These are phyloP conservation scores for Calamus simplicifolius DNA, from an alignment of 176 grass and related monocot genomes.

Conservation along the genomic window DNA sequence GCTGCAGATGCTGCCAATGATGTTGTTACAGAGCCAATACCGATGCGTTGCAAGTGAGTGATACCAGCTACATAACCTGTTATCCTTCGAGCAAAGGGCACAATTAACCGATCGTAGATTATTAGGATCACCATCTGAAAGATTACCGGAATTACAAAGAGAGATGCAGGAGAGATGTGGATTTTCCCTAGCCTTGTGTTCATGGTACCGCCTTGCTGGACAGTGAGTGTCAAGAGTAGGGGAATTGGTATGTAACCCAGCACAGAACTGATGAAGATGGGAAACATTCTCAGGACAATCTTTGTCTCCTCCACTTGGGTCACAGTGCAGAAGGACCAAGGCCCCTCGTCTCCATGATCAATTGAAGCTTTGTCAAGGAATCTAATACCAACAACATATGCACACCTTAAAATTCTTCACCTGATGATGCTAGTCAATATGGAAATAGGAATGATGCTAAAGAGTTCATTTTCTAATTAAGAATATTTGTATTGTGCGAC, in stretches of 20 bases:
- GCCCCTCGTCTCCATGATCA: slow-evolving; percentile 14
- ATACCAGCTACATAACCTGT: slow-evolving; percentile 21
- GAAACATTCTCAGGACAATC: slow-evolving; percentile 30
- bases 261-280: slow-evolving; percentile 42
- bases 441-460: too few species aligned
- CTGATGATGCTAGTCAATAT: too few species aligned
- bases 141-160: slow-evolving; percentile 51
- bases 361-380: slow-evolving; percentile 70
- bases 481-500: too few species aligned
- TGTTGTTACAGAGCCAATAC: slow-evolving; percentile 35
- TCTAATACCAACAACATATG: slow-evolving; percentile 9
- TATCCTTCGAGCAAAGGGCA: slow-evolving; percentile 17
- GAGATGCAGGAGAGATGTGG: slow-evolving; percentile 43
- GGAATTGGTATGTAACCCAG: slow-evolving; percentile 38
- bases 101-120: slow-evolving; percentile 26
- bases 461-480: too few species aligned
- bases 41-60: slow-evolving; percentile 36
- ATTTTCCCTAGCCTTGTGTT: slow-evolving; percentile 21
- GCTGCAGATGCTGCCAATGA: slow-evolving; percentile 31
- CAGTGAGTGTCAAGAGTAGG: slow-evolving; percentile 49
- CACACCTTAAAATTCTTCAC: too few species aligned
- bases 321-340: slow-evolving; percentile 44
- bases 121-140: slow-evolving; percentile 48
- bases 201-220: slow-evolving; percentile 54
- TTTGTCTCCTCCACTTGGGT: slow-evolving; percentile 61